Conservation (phyloP, 192 early-diverging fungal genomes). For the Umbelopsis vinacea region DNA sequence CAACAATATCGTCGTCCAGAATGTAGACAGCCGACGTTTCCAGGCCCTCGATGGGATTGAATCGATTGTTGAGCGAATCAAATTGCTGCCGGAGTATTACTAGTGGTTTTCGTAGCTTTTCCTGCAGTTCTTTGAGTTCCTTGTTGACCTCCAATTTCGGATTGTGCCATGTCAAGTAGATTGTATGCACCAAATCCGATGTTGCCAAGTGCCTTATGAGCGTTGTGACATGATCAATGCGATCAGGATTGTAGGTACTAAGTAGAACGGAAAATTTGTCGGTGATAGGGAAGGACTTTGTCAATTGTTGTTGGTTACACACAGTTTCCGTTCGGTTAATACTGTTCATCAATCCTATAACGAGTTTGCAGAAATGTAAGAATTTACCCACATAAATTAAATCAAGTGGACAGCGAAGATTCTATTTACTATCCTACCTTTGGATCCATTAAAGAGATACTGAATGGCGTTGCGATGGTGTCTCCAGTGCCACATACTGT, state of each 20-base stretch:
- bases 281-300: slow-evolving; percentile 26
- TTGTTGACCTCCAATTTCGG: slow-evolving; percentile 30
- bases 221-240: slow-evolving; percentile 32
- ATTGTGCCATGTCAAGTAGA: slow-evolving; percentile 48
- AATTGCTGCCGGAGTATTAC: slow-evolving; percentile 28
- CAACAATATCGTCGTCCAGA: slow-evolving; percentile 42
- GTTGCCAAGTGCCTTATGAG: slow-evolving; percentile 30
- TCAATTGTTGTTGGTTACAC: slow-evolving; percentile 2
- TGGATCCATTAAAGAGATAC: slow-evolving; percentile 4
- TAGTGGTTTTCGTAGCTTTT: background rate
- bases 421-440: background rate
- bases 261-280: slow-evolving; percentile 35
- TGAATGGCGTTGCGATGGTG: slow-evolving; percentile 2
- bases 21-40: slow-evolving; percentile 36
- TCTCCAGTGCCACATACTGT: background rate
- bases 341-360: slow-evolving; percentile 3
- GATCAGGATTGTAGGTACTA: slow-evolving; percentile 39
- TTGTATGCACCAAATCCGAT: slow-evolving; percentile 29
- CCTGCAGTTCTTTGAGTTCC: slow-evolving; percentile 20
- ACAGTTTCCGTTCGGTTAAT: background rate
- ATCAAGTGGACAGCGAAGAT: too few relatives aligned
- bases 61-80: slow-evolving; percentile 47
- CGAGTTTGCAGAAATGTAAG: background rate
- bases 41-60: slow-evolving; percentile 31
- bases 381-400: background rate